A percentile compares a stretch with the other conserved stretches of the same genome.
Evolutionary conservation across 1,139 yeast species (phyloP).

Genomic region (Meyerozyma smithsonii): DNA sequence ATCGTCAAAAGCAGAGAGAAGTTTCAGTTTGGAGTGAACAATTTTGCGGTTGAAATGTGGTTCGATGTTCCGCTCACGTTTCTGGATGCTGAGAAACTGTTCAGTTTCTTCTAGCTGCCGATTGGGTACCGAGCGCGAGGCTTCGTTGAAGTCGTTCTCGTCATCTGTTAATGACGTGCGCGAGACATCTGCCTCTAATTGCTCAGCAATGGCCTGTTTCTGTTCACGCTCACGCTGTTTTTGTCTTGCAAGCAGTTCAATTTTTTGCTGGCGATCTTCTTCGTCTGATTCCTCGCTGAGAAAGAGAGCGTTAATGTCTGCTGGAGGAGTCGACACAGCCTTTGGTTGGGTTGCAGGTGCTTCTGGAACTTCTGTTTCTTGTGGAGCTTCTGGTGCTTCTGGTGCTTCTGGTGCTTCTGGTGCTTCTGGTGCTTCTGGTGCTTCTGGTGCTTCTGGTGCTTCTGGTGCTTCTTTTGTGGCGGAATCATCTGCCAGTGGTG

Average conservation of each 20-base stretch:
- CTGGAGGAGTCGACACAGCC: conserved; percentile 1
- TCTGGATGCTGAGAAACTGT: conserved; percentile 33
- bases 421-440: not conserved
- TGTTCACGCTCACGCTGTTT: conserved; percentile 20
- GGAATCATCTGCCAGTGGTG: too few species aligned
- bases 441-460: not conserved
- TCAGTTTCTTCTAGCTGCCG: conserved; percentile 32
- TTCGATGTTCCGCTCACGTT: conserved; percentile 28
- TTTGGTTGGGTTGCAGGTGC: not conserved
- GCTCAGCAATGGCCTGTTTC: conserved; percentile 17
- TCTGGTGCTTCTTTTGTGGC: conserved; percentile 4
- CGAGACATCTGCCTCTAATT: conserved; percentile 30
- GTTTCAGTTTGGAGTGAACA: conserved; percentile 27
- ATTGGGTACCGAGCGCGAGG: conserved; percentile 16
- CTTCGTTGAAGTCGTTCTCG: conserved; percentile 30
- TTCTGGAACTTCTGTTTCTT: not conserved
- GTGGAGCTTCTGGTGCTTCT: not conserved
- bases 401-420: conserved; percentile 3
- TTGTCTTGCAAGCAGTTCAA: conserved; percentile 14
- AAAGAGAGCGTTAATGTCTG: not conserved
- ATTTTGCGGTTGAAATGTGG: conserved; percentile 29
- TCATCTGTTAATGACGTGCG: conserved; percentile 38
- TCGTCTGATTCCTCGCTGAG: conserved; percentile 2
- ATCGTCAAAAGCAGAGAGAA: conserved; percentile 31
- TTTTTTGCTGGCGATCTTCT: not conserved